Base-by-base conservation (phyloP, 139 green algal species). In the Chlorella sp. region DNA sequence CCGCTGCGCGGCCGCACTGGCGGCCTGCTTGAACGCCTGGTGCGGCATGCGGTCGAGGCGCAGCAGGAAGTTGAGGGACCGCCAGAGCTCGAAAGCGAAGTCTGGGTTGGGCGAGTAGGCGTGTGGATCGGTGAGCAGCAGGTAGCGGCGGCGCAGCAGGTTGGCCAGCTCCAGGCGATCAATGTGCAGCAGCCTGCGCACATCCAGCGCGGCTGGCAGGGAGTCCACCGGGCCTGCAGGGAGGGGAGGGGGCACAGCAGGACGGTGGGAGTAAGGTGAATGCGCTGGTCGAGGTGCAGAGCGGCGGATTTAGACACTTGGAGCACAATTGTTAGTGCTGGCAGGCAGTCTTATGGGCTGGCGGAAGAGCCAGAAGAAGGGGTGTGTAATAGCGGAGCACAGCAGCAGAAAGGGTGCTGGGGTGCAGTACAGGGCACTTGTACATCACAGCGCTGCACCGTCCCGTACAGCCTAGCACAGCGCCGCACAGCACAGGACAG, bases 51-150 rank as follows among this genome's bases (percentile, higher is more conserved):
- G n/a, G 3, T 76, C n/a, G 24, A 22, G 30, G 16, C 81, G n/a
- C 57, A 86, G 53, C 53, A 86, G 57, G n/a, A 86, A 76, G 4
- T 15, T 73, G n/a, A 86, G 81, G 19, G 57, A 42, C 16, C 81
- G 53, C 81, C 81, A 86, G 16, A 86, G 53, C 0, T 73, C 81
- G 26, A 76, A 86, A 0, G 81, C 48, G n/a, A 75, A n/a, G 81
- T 26, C 42, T 0, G 81, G 81, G 81, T 48, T 34, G 81, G 57
- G 53, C 3, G 53, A 21, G 81, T 22, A 73, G 32, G 53, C 81
- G n/a, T 53, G 26, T 0, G 53, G 32, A 16, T n/a, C 21, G 5
- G 28, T n/a, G n/a, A n/a, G 39, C 5, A 32, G 26, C n/a, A 16
- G 30, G 34, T 53, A 86, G n/a, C 34, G 81, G 0, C 32, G n/a